A percentile compares a stretch with the other conserved stretches of the same genome.
These are phyloP conservation scores for Xylariaceae sp. DNA, from an alignment of 2,329 filamentous ascomycete genomes.

Conservation along the genomic window DNA sequence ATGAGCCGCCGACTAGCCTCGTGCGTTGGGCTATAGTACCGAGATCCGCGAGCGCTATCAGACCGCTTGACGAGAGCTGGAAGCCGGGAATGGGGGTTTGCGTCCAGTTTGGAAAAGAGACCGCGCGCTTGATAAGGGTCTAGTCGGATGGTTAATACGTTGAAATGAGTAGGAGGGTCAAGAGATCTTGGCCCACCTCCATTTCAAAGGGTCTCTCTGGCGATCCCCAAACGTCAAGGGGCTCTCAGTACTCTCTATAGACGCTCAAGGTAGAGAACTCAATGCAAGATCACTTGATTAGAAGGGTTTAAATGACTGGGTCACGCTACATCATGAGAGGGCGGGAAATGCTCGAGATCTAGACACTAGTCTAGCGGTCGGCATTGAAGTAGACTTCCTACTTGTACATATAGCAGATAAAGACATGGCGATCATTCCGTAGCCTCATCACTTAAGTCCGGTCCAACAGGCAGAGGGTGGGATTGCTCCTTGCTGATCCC, in stretches of 20 bases:
- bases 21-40: slow-evolving; percentile 59
- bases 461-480: not conserved
- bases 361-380: slow-evolving; percentile 1
- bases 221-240: not conserved
- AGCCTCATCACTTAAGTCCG: not conserved
- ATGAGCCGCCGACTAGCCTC: slow-evolving; percentile 57
- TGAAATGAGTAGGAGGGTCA: not conserved
- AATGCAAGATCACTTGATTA: not conserved
- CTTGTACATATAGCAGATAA: too few relatives aligned
- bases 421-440: not conserved
- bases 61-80: slow-evolving; percentile 53
- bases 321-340: not conserved
- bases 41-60: slow-evolving; percentile 63
- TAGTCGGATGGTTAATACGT: slow-evolving; percentile 14
- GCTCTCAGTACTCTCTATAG: not conserved
- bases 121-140: slow-evolving; percentile 30
- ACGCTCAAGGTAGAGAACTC: slow-evolving; percentile 8
- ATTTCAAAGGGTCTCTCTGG: slow-evolving; percentile 8
- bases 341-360: slow-evolving; percentile 1
- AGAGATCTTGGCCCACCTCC: slow-evolving; percentile 20
- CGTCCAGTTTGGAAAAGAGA: slow-evolving; percentile 46
- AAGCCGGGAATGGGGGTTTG: slow-evolving; percentile 49
- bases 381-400: not conserved
- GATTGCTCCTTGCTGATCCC: slow-evolving; percentile 23
- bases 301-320: not conserved